Conservation (phyloP, 345 rosid species). For the Boechera retrofracta region DNA sequence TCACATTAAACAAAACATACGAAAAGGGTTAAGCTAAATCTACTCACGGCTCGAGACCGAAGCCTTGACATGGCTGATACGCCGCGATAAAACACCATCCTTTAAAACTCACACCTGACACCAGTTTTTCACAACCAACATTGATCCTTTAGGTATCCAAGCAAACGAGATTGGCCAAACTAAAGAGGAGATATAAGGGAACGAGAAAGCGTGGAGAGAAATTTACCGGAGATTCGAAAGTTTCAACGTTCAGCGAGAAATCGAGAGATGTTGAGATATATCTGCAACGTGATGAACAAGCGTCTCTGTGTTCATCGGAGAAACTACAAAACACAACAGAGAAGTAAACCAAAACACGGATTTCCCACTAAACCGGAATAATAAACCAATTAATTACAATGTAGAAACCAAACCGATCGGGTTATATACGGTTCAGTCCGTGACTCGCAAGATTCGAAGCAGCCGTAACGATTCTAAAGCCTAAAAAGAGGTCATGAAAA, state of each 20-base stretch:
- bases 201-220: neutral
- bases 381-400: conserved; percentile 12
- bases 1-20: neutral
- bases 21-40: neutral
- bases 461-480: conserved; percentile 25
- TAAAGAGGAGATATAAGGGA: neutral
- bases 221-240: conserved; percentile 8
- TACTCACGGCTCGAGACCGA: conserved; percentile 64
- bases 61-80: conserved; percentile 63
- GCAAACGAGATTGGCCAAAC: neutral
- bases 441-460: conserved; percentile 30
- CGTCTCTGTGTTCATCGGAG: neutral
- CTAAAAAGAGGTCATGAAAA: neutral
- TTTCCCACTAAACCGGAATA: conserved; percentile 33
- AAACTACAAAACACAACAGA: neutral
- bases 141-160: neutral
- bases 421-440: conserved; percentile 8
- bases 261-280: conserved; percentile 5
- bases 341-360: neutral
- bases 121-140: conserved; percentile 16
- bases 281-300: conserved; percentile 30
- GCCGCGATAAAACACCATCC: conserved; percentile 66
- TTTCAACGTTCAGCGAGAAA: neutral
- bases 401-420: neutral
- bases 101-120: conserved; percentile 35